A percentile compares a stretch with the other conserved stretches of the same genome.
phyloP scores from a whole-genome alignment of 768 basidiomycete species.

The Agaricus subrufescens region DNA sequence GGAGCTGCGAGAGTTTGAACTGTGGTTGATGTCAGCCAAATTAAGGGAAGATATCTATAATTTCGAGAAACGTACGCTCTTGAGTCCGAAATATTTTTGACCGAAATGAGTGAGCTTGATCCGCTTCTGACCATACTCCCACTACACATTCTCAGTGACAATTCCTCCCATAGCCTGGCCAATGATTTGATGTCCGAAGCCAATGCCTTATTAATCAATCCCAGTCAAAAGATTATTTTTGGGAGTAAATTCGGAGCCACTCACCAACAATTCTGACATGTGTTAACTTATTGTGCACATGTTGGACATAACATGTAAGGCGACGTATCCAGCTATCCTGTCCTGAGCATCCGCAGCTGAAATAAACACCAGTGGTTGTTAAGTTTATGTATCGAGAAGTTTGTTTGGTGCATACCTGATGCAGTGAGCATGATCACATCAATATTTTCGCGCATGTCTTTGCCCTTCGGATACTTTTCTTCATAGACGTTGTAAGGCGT shows the following conservation, averaged over 20 bases:
- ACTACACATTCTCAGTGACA: slow-evolving; percentile 36
- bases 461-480: slow-evolving; percentile 36
- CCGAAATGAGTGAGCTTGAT: neutral
- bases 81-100: neutral
- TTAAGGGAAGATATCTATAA: no score
- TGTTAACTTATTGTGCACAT: neutral
- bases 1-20: slow-evolving; percentile 49
- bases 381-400: slow-evolving; percentile 49
- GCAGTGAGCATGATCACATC: slow-evolving; percentile 78
- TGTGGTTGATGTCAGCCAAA: neutral
- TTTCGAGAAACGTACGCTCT: slow-evolving; percentile 25
- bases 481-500: neutral
- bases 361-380: slow-evolving; percentile 44
- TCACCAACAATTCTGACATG: neutral
- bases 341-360: neutral
- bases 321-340: neutral
- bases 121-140: neutral
- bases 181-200: slow-evolving; percentile 82
- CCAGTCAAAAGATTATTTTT: neutral
- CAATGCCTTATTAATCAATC: slow-evolving; percentile 54
- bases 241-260: neutral
- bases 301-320: slow-evolving; percentile 56
- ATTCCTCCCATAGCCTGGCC: slow-evolving; percentile 69
- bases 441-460: slow-evolving; percentile 41
- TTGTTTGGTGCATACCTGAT: slow-evolving; percentile 60